Base-by-base conservation (phyloP, 2,329 filamentous ascomycete species). In the Pseudogymnoascus pannorum region DNA sequence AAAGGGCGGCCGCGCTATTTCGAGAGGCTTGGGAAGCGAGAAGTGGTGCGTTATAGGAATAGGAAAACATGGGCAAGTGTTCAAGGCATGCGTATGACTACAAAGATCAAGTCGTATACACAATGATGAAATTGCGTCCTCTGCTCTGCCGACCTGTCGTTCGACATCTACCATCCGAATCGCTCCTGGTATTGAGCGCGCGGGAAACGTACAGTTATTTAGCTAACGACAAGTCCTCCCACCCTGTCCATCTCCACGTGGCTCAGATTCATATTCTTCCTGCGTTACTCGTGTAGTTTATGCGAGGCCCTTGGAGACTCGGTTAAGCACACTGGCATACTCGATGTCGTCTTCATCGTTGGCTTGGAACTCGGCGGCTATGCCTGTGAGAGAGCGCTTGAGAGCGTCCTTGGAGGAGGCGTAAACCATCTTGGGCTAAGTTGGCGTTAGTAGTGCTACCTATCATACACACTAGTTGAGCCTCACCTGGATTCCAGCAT, bases 381-480 rank as follows among this genome's bases (percentile, higher is more conserved):
- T 78, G 66, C 89, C 89, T 73, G 84, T 89, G 66, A 94, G 83
- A 58, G 88, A 77, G 75, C 87, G 87, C 84, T 92, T 93, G 68
- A 94, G 83, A 63, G 88, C 87, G 71, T 92, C 88, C 81, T 93
- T 94, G 76, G 90, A 94, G 59, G 90, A 89, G 70, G 89, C 88
- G 81, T 93, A 94, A 76, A 92, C 83, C 90, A 94, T 94, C 82
- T 92, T 92, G 77, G 87, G 82, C 89, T 92, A 68, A 62, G 51
- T n/a, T 16, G 29, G 18, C 54, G 67, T 42, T 26, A 26, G 57
- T 58, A 36, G n/a, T 42, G 48, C 68, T 60, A 66, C 40, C 22
- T 33, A 8, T 35, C 16, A 26, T 20, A 22, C 7, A 24, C 36
- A 7, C 40, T 9, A 12, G 57, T 20, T 14, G n/a, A 62, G 54